Evolutionary conservation across 192 early-diverging fungal species (phyloP), one percentile per base, ranked within the genome.

Genomic region (Haplosporangium gracile): DNA sequence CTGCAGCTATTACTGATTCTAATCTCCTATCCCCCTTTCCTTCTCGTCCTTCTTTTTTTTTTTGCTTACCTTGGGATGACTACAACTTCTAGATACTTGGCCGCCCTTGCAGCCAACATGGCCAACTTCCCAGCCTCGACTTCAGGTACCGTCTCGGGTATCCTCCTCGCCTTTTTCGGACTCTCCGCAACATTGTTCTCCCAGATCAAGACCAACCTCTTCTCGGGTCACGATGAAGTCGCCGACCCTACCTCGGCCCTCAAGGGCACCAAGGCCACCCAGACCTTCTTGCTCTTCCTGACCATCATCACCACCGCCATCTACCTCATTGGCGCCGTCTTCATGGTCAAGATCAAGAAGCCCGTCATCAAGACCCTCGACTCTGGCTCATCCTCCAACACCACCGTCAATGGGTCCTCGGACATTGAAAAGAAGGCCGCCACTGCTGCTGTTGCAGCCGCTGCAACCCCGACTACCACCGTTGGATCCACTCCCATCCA

Each of bases 61-160:
- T 39, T 24, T 53, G 20, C 16, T 43, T 70, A 47, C 63, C 13
- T 40, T 70, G 13, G n/a, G 16, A 74, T 51, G 43, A 74, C 47
- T 74, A 38, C 32, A 32, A 11, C 7, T 39, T 36, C 51, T 49
- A 85, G 83, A 24, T 85, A 85, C 42, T 34, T 86, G 53, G 84
- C 84, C 16, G 84, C 84, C 0, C 76, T 86, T 8, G 84, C 84
- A 75, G 84, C 84, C 78, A 86, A 86, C 72, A 86, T 86, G 84
- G 84, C 84, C 60, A 86, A 86, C 65, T 86, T 86, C 72, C 79
- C 84, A 40, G 79, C 78, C 8, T 76, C 84, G 10, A 81, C 84
- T n/a, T 80, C 84, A 36, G 84, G 84, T 32, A 86, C 84, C 40
- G 79, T 86, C 18, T 86, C 84, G 16, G 84, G 84, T 43, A 26